Conservation (phyloP, 2,329 filamentous ascomycete species). For the Rhexocercosporidium sp. region DNA sequence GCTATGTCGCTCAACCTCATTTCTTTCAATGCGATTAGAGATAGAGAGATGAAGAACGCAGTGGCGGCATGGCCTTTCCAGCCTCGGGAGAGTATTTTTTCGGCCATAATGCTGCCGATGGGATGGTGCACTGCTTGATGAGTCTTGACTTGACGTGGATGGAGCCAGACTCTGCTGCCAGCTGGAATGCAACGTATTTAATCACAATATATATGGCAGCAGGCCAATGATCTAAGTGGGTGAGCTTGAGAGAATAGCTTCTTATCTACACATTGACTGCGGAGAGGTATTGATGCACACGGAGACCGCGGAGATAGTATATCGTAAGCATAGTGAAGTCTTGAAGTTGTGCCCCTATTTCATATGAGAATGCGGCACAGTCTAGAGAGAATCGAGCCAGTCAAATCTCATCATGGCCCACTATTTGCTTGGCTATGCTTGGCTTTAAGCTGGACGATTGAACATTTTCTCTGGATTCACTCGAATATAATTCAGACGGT, state of each 20-base stretch:
- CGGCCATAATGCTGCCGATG: background rate
- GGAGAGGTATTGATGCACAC: background rate
- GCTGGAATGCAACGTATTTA: too few relatives aligned
- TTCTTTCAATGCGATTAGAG: background rate
- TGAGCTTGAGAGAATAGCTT: too few relatives aligned
- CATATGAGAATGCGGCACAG: background rate
- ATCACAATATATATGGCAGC: too few relatives aligned
- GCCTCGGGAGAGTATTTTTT: background rate
- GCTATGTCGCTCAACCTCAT: background rate
- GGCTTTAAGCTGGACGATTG: background rate
- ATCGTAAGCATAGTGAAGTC: background rate
- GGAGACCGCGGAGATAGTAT: background rate
- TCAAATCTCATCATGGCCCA: background rate
- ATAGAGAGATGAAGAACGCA: background rate
- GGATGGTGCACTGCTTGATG: background rate
- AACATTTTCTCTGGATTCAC: too few relatives aligned
- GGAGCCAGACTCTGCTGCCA: too few relatives aligned
- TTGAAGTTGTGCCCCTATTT: background rate
- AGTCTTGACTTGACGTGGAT: too few relatives aligned
- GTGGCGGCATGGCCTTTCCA: background rate
- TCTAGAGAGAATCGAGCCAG: background rate
- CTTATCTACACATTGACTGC: background rate
- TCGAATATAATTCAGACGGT: too few relatives aligned
- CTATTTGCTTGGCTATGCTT: background rate
- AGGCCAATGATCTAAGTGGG: too few relatives aligned